Evolutionary conservation across 225 moss, liverwort and hornwort genomes (phyloP).

Genomic region (Thuidium tamariscinum): DNA sequence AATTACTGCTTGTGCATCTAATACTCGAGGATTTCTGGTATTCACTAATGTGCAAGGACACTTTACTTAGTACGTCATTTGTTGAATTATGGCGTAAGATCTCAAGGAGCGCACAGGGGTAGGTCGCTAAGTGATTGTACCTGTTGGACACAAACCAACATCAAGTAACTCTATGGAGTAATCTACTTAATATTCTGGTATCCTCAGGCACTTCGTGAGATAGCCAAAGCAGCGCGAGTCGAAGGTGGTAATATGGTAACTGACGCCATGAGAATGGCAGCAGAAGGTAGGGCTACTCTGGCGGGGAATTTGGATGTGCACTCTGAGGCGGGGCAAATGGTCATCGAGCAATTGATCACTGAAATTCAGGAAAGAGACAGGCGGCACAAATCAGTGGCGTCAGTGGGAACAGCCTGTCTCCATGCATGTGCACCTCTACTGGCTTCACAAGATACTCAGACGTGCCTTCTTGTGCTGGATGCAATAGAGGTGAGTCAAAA

Average conservation of each 20-base stretch:
- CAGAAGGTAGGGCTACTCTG: conserved; percentile 23
- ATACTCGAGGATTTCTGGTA: not conserved
- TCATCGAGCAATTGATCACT: conserved; percentile 51
- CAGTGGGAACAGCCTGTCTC: conserved; percentile 64
- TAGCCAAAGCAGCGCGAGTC: conserved; percentile 58
- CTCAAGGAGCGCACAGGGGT: not conserved
- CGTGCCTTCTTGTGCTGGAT: conserved; percentile 77
- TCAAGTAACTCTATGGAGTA: not conserved
- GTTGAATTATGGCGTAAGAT: not conserved
- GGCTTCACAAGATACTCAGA: conserved; percentile 61
- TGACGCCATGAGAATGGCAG: conserved; percentile 24
- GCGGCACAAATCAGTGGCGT: conserved; percentile 56
- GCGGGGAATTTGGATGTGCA: conserved; percentile 15
- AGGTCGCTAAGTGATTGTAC: not conserved
- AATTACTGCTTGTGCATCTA: not conserved
- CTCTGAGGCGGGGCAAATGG: conserved; percentile 13
- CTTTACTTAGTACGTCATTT: not conserved
- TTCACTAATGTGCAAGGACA: not conserved
- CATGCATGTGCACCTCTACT: conserved; percentile 69
- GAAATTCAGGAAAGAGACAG: conserved; percentile 51
- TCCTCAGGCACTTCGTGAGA: conserved; percentile 73
- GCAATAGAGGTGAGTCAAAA: conserved; percentile 53
- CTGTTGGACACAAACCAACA: not conserved
- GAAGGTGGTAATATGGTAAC: conserved; percentile 52
- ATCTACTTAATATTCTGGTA: not conserved